Base-by-base conservation (phyloP, 1,284 basidiomycete species). In the Tilletiaria anomala region DNA sequence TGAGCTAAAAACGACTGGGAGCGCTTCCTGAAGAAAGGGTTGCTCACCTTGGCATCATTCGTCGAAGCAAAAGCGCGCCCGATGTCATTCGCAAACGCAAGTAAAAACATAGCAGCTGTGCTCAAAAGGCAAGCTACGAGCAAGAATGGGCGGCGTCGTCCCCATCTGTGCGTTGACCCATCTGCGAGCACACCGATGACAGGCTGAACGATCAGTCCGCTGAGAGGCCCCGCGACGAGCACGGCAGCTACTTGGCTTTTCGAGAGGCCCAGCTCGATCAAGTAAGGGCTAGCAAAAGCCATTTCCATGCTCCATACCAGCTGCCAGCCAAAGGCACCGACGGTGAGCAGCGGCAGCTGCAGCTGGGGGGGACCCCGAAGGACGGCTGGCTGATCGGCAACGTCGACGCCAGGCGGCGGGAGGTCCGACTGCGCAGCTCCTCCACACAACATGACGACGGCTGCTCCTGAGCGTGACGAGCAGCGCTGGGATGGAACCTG, bases 121-220 rank as follows among this genome's bases (percentile, higher is more conserved):
- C 63, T 60, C 21, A 61, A 40, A 23, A 53, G 11, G n/a, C 54
- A 52, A 1, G 63, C 59, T 4, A 35, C 51, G 3, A 64, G 50
- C 20, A 70, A 59, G 45, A 61, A 67, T 2, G 69, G 69, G 22
- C 69, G 45, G 1, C 69, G 52, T 1, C 68, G 46, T 6, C 69
- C 69, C 43, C 63, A 61, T 1, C 44, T 35, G 5, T 55, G 60
- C 20, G 59, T 61, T 48, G 67, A 68, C 6, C 51, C 49, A 45
- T 70, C 69, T 14, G 39, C 42, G 4, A 42, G 18, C 11, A 38
- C 32, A 37, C 58, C 66, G 32, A 68, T 60, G 16, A 61, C 35
- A 3, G 69, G 69, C 44, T 70, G 69, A 2, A 70, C 68, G 11
- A 65, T 46, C 5, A 65, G 51, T 10, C 62, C 62, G 14, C 54